Evolutionary conservation across 2,329 filamentous ascomycete genomes (phyloP).

Genomic region (Incumbomyces lentus): DNA sequence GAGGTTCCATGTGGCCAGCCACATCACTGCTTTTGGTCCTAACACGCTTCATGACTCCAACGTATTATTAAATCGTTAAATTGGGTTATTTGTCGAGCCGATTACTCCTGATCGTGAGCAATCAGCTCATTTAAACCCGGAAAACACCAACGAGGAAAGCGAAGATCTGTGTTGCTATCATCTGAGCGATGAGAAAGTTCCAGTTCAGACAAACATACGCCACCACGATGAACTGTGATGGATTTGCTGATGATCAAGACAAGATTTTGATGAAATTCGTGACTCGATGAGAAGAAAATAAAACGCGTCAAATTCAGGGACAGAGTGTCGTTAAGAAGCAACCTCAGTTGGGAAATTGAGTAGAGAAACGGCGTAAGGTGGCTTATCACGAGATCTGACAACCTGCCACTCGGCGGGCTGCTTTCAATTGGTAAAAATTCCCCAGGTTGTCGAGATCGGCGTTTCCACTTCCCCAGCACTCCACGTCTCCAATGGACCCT

Average conservation of each 20-base stretch:
- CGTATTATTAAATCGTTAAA: not conserved
- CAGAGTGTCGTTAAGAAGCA: not conserved
- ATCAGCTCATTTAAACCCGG: conserved; percentile 6
- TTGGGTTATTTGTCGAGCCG: not conserved
- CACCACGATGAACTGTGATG: not conserved
- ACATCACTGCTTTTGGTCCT: conserved; percentile 6
- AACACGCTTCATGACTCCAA: conserved; percentile 4
- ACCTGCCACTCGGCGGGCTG: not conserved
- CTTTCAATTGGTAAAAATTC: not conserved
- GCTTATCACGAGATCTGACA: conserved; percentile 2
- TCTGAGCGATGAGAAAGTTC: conserved; percentile 4
- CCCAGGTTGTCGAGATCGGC: not conserved
- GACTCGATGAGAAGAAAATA: not conserved
- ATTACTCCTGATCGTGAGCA: not conserved
- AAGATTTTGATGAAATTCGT: not conserved
- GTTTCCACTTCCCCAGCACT: conserved; percentile 1
- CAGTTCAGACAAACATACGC: not conserved
- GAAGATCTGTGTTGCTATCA: conserved; percentile 3
- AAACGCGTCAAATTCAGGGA: not conserved
- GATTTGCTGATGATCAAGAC: no score
- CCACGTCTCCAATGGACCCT: no score
- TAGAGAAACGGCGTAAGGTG: not conserved
- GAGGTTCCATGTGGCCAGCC: not conserved
- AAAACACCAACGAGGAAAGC: not conserved
- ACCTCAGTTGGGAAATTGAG: not conserved